phyloP scores from a whole-genome alignment of 1,284 basidiomycete species.

The Marasmius tenuissimus region DNA sequence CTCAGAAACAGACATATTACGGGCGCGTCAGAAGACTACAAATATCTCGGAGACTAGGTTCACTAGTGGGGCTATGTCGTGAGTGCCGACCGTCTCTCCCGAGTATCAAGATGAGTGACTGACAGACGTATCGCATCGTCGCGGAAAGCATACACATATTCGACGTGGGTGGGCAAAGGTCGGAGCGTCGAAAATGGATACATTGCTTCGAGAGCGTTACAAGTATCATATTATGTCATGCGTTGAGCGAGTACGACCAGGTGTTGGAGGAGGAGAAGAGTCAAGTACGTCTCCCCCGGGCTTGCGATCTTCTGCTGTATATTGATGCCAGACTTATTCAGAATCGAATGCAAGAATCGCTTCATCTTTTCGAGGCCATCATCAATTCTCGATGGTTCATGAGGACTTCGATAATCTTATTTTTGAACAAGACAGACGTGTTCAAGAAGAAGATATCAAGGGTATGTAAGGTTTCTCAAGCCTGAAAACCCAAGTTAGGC shows the following conservation, averaged over 20 bases:
- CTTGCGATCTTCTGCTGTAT: too few species aligned
- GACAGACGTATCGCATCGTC: too few species aligned
- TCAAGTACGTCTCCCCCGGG: conserved; percentile 34
- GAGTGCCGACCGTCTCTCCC: conserved; percentile 43
- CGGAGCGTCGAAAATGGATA: conserved; percentile 95
- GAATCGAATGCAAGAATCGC: conserved; percentile 94
- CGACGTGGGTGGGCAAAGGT: conserved; percentile 91
- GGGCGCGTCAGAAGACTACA: conserved; percentile 88
- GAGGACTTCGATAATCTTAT: conserved; percentile 89
- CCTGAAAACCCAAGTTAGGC: background rate
- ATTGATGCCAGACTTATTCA: too few species aligned
- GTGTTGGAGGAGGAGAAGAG: conserved; percentile 74
- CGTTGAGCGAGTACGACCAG: conserved; percentile 94
- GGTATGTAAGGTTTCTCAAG: conserved; percentile 34
- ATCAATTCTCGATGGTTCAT: conserved; percentile 99
- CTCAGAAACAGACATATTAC: conserved; percentile 86
- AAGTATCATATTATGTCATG: conserved; percentile 94
- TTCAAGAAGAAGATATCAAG: conserved; percentile 94
- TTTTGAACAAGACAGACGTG: conserved; percentile 95
- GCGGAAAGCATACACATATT: conserved; percentile 84
- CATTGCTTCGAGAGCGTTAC: conserved; percentile 95
- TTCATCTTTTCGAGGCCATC: conserved; percentile 92
- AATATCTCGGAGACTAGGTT: conserved; percentile 93
- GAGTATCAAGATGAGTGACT: conserved; percentile 11
- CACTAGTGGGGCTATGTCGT: conserved; percentile 68